Conservation (phyloP, 2,329 filamentous ascomycete species). For the Aspergillus bombycis region DNA sequence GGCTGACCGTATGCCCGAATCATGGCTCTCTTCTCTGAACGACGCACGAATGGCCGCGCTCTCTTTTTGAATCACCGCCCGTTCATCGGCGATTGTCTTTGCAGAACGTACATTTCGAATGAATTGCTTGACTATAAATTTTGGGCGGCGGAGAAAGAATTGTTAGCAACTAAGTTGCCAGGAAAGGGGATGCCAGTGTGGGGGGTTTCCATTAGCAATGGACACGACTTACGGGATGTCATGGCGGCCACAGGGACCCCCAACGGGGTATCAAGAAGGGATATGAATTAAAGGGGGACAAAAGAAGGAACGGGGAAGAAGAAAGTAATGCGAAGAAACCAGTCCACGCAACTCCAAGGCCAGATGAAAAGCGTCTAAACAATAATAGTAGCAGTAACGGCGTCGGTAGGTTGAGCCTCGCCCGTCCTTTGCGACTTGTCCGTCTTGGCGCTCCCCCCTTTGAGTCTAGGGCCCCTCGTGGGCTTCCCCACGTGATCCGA, state of each 20-base stretch:
- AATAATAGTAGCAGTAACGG: slow-evolving; percentile 5
- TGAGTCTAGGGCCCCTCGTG: slow-evolving; percentile 14
- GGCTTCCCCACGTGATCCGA: not conserved
- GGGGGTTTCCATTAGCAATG: slow-evolving; percentile 20
- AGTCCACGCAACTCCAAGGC: slow-evolving; percentile 13
- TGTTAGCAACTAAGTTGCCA: slow-evolving; percentile 23
- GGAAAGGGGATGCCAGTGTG: slow-evolving; percentile 21
- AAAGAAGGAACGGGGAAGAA: slow-evolving; percentile 16
- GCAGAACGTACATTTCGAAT: slow-evolving; percentile 98
- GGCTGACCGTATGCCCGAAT: slow-evolving; percentile 82
- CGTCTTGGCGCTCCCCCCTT: slow-evolving; percentile 16
- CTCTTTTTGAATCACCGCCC: slow-evolving; percentile 98
- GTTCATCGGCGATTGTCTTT: slow-evolving; percentile 98
- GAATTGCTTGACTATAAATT: slow-evolving; percentile 87
- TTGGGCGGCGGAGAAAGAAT: slow-evolving; percentile 9
- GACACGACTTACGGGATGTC: slow-evolving; percentile 57
- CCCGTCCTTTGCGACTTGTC: slow-evolving; percentile 23
- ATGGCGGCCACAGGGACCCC: slow-evolving; percentile 58
- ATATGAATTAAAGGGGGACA: slow-evolving; percentile 12
- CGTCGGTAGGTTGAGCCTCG: slow-evolving; percentile 19
- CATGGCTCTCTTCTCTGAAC: slow-evolving; percentile 94
- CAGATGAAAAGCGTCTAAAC: slow-evolving; percentile 2
- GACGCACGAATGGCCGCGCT: slow-evolving; percentile 96
- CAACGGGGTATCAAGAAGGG: slow-evolving; percentile 31
- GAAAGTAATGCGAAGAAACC: slow-evolving; percentile 25